A percentile compares a stretch with the other conserved stretches of the same genome.
Conservation (phyloP, 192 early-diverging fungal species). For the Linnemannia zychae region DNA sequence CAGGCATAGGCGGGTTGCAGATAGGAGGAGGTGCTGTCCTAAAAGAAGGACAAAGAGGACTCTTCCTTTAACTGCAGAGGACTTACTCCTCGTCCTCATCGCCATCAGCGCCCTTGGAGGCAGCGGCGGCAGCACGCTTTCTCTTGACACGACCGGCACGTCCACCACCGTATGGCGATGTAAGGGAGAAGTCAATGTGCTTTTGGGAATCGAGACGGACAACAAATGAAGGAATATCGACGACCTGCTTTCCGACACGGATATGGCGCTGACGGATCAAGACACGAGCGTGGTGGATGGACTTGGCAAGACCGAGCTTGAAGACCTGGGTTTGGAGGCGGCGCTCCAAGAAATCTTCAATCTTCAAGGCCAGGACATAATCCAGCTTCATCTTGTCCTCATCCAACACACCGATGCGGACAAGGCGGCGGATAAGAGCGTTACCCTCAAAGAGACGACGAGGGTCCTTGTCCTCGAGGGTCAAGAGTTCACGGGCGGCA, state of each 20-base stretch:
- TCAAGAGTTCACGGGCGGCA: slow-evolving; percentile 99
- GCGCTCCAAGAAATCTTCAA: slow-evolving; percentile 98
- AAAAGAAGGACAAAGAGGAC: neutral
- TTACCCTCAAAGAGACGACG: slow-evolving; percentile 99
- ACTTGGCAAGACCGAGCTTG: slow-evolving; percentile 96
- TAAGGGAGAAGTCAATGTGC: slow-evolving; percentile 78
- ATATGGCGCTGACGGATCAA: slow-evolving; percentile 98
- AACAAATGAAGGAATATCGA: slow-evolving; percentile 95
- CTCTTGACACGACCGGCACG: slow-evolving; percentile 97
- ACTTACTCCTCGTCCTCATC: slow-evolving; percentile 68
- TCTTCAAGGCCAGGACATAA: slow-evolving; percentile 96
- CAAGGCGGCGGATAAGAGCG: slow-evolving; percentile 97
- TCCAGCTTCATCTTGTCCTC: slow-evolving; percentile 98
- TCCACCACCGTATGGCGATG: slow-evolving; percentile 96
- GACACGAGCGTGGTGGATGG: slow-evolving; percentile 98
- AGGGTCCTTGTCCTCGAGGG: slow-evolving; percentile 95
- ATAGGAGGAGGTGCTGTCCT: neutral
- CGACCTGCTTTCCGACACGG: slow-evolving; percentile 96
- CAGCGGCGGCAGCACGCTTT: slow-evolving; percentile 87
- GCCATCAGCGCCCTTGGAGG: slow-evolving; percentile 66
- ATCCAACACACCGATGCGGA: slow-evolving; percentile 97
- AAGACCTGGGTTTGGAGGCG: slow-evolving; percentile 99
- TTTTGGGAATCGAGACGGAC: slow-evolving; percentile 79
- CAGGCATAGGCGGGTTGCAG: neutral
- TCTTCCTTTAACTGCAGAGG: no score